These are phyloP conservation scores for Brettanomyces anomalus DNA, from an alignment of 805 yeast species.

Conservation along the genomic window DNA sequence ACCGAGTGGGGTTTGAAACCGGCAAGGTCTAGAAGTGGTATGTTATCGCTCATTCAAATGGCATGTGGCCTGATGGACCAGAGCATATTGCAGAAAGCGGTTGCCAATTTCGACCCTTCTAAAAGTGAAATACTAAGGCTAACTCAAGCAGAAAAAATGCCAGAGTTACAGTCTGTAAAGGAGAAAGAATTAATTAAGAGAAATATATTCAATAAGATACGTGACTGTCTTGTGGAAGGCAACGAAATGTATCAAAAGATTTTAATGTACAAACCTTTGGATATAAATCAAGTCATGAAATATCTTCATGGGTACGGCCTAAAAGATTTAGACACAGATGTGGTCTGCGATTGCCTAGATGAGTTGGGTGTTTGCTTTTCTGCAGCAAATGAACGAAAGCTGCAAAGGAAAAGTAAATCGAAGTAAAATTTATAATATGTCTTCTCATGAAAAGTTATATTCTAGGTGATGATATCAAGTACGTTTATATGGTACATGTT, in stretches of 20 bases:
- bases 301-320: slow-evolving; percentile 10
- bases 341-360: slow-evolving; percentile 20
- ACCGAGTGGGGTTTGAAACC: slow-evolving; percentile 26
- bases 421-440: neutral
- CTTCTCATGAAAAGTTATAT: neutral
- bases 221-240: slow-evolving; percentile 10
- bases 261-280: slow-evolving; percentile 18
- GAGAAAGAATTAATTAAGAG: slow-evolving; percentile 1
- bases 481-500: neutral
- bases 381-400: neutral
- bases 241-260: slow-evolving; percentile 11
- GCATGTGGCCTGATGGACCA: slow-evolving; percentile 10
- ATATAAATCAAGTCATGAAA: slow-evolving; percentile 10
- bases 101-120: slow-evolving; percentile 1
- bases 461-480: neutral
- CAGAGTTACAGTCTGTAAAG: neutral
- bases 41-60: slow-evolving; percentile 22
- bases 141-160: neutral
- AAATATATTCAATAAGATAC: slow-evolving; percentile 12
- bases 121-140: slow-evolving; percentile 2
- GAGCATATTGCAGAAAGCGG: neutral
- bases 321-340: slow-evolving; percentile 10
- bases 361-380: slow-evolving; percentile 22
- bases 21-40: slow-evolving; percentile 21
- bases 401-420: neutral